phyloP scores from a whole-genome alignment of 2,329 filamentous ascomycete species.

The Pseudophaeomoniella oleicola region DNA sequence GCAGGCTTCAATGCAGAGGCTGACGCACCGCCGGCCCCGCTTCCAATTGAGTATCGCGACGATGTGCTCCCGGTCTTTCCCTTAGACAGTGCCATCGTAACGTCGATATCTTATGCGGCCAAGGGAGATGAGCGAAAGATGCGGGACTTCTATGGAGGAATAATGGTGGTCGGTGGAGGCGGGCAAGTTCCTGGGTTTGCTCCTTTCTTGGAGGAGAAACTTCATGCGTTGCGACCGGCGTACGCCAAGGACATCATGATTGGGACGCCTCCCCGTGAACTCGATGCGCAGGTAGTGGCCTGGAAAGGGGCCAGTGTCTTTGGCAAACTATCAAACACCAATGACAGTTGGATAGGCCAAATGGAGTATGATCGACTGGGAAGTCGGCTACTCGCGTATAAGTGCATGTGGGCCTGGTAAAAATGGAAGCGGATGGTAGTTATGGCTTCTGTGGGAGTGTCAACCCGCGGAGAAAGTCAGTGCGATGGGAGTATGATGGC shows the following conservation, averaged over 20 bases:
- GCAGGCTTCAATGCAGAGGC: conserved; percentile 7
- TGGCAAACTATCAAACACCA: conserved; percentile 68
- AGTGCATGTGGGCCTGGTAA: conserved; percentile 51
- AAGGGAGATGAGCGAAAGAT: conserved; percentile 85
- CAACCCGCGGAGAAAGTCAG: too few species aligned
- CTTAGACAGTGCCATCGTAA: conserved; percentile 79
- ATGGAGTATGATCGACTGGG: conserved; percentile 82
- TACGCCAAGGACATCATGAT: conserved; percentile 54
- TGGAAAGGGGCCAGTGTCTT: conserved; percentile 99
- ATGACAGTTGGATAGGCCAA: conserved; percentile 86
- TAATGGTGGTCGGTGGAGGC: conserved; percentile 82
- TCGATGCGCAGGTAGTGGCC: conserved; percentile 91
- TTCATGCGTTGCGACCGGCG: conserved; percentile 51
- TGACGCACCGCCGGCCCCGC: conserved; percentile 21
- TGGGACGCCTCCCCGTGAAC: conserved; percentile 64
- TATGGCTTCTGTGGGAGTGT: too few species aligned
- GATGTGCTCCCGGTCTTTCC: conserved; percentile 67
- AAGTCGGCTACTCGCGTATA: conserved; percentile 68
- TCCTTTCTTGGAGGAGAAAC: conserved; percentile 65
- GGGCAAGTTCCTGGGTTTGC: conserved; percentile 69
- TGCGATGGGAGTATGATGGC: too few species aligned
- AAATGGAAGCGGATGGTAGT: too few species aligned
- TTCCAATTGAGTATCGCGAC: conserved; percentile 51
- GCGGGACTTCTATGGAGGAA: conserved; percentile 73
- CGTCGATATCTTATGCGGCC: conserved; percentile 74